phyloP scores from a whole-genome alignment of 345 rosid genomes.

The Stellera chamaejasme region DNA sequence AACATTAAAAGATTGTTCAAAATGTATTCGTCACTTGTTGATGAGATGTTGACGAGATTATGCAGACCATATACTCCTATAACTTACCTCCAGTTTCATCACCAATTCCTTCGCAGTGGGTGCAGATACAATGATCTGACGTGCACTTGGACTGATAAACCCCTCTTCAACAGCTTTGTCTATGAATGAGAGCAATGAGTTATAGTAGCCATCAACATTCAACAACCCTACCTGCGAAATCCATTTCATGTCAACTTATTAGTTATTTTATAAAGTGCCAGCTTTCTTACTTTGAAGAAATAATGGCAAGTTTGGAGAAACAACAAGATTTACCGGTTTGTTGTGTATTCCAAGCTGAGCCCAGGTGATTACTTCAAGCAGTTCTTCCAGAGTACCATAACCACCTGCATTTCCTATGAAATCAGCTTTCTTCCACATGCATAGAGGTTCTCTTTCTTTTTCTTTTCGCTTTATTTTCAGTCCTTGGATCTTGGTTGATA shows the following conservation, averaged over 20 bases:
- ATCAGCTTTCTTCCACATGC: no score
- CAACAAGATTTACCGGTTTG: conserved; percentile 55
- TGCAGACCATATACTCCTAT: background rate
- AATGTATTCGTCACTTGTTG: background rate
- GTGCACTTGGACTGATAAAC: conserved; percentile 72
- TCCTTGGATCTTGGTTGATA: background rate
- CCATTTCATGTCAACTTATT: conserved; percentile 3
- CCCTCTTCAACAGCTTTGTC: conserved; percentile 99
- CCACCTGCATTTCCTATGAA: conserved; percentile 47
- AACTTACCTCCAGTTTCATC: conserved; percentile 73
- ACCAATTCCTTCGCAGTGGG: conserved; percentile 85
- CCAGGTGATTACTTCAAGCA: conserved; percentile 98
- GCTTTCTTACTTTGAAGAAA: background rate
- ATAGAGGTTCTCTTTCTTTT: conserved; percentile 1
- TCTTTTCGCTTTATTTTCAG: background rate
- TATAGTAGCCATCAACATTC: conserved; percentile 98
- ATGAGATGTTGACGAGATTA: background rate
- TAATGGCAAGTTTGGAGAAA: background rate
- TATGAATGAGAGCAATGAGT: conserved; percentile 85
- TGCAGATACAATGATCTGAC: conserved; percentile 82
- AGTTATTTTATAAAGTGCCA: conserved; percentile 2
- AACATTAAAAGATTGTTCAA: background rate
- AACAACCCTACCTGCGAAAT: conserved; percentile 83
- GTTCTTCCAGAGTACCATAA: conserved; percentile 95
- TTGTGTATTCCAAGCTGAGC: conserved; percentile 99